Evolutionary conservation across 805 yeast genomes (phyloP).

Genomic region (Nakazawaea molendinolei): DNA sequence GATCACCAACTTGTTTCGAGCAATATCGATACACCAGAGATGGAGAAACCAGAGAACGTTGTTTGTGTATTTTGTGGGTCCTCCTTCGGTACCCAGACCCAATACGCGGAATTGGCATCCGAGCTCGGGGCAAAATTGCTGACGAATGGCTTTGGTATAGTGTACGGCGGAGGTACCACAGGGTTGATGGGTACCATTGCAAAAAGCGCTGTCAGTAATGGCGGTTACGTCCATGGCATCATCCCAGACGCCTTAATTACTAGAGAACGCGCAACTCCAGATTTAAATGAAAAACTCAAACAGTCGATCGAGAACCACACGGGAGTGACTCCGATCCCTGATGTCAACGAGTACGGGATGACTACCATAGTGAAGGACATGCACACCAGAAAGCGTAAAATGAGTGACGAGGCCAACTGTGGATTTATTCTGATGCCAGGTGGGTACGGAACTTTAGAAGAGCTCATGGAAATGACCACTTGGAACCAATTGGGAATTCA

Average conservation of each 20-base stretch:
- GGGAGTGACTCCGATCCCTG: slow-evolving; percentile 62
- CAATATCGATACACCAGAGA: too few species aligned
- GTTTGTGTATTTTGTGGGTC: slow-evolving; percentile 89
- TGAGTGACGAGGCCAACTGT: slow-evolving; percentile 73
- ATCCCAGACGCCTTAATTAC: slow-evolving; percentile 80
- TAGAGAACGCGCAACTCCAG: slow-evolving; percentile 45
- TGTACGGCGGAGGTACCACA: slow-evolving; percentile 88
- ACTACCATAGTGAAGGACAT: slow-evolving; percentile 80
- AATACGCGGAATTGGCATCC: slow-evolving; percentile 47
- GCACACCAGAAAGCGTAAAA: slow-evolving; percentile 83
- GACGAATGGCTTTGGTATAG: slow-evolving; percentile 58
- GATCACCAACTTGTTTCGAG: too few species aligned
- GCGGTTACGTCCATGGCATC: slow-evolving; percentile 75
- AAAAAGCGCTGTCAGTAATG: slow-evolving; percentile 46
- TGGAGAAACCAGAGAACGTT: slow-evolving; percentile 26
- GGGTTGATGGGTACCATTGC: slow-evolving; percentile 81
- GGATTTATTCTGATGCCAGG: slow-evolving; percentile 90
- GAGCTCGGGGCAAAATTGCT: slow-evolving; percentile 57
- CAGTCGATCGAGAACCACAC: slow-evolving; percentile 53
- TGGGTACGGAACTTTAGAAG: slow-evolving; percentile 87
- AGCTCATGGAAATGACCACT: slow-evolving; percentile 82
- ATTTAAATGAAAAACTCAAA: slow-evolving; percentile 32
- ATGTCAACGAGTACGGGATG: slow-evolving; percentile 56
- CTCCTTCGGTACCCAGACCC: slow-evolving; percentile 53
- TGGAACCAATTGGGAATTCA: slow-evolving; percentile 91